Percentiles rank a stretch among this genome's conserved stretches.
Conservation (phyloP, 192 early-diverging fungal species). For the Spizellomyces punctatus region DNA sequence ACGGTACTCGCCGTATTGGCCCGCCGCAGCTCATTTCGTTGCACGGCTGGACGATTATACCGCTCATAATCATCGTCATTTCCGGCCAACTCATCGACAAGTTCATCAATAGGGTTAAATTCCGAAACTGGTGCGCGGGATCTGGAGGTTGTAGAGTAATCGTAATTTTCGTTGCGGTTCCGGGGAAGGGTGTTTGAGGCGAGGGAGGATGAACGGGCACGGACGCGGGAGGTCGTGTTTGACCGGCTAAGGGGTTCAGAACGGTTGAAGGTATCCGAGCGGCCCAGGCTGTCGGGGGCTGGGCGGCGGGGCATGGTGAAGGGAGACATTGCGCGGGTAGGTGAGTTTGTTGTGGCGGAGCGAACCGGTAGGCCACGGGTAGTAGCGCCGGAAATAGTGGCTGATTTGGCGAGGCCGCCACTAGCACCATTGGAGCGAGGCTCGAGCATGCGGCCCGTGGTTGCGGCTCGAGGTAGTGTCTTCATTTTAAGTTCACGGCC, state of each 20-base stretch:
- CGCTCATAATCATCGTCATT: neutral
- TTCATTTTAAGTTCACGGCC: conserved; percentile 51
- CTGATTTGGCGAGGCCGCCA: neutral
- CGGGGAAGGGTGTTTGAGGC: neutral
- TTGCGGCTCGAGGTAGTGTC: conserved; percentile 23
- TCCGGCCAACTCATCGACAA: neutral
- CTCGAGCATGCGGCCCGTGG: neutral
- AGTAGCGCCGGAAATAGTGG: conserved; percentile 3
- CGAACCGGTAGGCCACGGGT: neutral
- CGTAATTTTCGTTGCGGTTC: neutral
- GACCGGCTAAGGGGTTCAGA: no score
- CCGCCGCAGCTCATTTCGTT: no score
- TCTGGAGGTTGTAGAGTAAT: neutral
- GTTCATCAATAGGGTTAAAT: conserved; percentile 26
- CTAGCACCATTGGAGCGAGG: neutral
- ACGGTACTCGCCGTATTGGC: no score
- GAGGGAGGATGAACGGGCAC: neutral
- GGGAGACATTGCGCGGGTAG: neutral
- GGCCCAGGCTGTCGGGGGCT: neutral
- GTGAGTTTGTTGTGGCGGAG: neutral
- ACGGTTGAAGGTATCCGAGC: no score
- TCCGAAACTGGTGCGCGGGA: no score
- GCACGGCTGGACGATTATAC: neutral
- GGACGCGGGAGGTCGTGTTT: neutral
- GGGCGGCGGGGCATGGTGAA: neutral